Percentiles rank a stretch among this genome's conserved stretches.
phyloP scores from a whole-genome alignment of 495 filamentous ascomycete species.

The Elasticomyces elasticus region DNA sequence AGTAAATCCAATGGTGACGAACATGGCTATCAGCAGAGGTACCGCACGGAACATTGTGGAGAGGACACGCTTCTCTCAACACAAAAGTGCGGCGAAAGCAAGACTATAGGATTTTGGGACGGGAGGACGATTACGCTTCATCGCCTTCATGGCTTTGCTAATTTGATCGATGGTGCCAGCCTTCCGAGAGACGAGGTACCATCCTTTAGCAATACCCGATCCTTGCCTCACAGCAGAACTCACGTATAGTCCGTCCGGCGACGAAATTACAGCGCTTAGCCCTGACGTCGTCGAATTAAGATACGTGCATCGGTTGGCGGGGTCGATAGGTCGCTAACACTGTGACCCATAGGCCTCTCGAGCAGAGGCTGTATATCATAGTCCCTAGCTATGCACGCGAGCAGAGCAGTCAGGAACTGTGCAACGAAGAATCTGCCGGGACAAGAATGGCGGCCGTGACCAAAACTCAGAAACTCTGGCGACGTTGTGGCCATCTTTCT shows the following conservation, averaged over 20 bases:
- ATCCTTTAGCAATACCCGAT: too few species aligned
- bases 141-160: background rate
- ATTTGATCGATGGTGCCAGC: background rate
- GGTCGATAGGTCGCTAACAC: background rate
- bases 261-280: background rate
- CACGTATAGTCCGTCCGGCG: too few species aligned
- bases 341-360: background rate
- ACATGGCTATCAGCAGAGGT: slow-evolving; percentile 57
- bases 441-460: background rate
- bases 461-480: background rate
- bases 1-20: slow-evolving; percentile 89
- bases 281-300: background rate
- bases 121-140: background rate
- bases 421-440: background rate
- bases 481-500: background rate
- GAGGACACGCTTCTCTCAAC: background rate
- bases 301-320: background rate
- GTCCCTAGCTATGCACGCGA: background rate
- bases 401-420: background rate
- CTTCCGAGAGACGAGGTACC: too few species aligned
- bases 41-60: slow-evolving; percentile 42
- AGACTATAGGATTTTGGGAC: background rate
- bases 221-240: background rate
- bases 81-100: background rate
- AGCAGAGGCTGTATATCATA: background rate